Percentiles rank a stretch among this genome's conserved stretches.
phyloP scores from a whole-genome alignment of 345 rosid species.

The Barbarea vulgaris region DNA sequence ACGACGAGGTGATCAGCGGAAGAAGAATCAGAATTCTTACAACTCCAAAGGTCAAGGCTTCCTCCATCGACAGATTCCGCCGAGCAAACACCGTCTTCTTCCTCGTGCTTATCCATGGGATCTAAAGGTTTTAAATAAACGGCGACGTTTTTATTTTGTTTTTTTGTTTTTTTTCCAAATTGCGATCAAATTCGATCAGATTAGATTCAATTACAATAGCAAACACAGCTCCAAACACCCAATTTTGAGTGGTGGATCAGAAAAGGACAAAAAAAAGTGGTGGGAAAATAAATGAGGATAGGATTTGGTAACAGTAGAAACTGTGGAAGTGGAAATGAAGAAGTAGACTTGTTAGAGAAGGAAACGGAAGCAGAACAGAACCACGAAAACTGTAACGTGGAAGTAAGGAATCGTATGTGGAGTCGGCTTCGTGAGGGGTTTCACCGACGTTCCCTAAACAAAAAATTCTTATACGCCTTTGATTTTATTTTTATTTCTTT shows the following conservation, averaged over 20 bases:
- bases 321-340: slow-evolving; percentile 6
- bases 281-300: neutral
- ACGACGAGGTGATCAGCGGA: slow-evolving; percentile 93
- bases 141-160: neutral
- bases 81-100: slow-evolving; percentile 60
- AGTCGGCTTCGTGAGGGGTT: slow-evolving; percentile 10
- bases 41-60: slow-evolving; percentile 77
- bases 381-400: neutral
- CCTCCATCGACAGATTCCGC: slow-evolving; percentile 70
- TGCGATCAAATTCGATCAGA: neutral
- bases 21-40: slow-evolving; percentile 55
- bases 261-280: neutral
- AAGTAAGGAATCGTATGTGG: neutral
- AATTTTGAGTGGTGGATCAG: neutral
- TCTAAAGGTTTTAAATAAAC: neutral
- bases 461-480: neutral
- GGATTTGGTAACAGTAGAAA: neutral
- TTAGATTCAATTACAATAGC: slow-evolving; percentile 5
- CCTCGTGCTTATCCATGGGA: slow-evolving; percentile 38
- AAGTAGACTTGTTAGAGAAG: slow-evolving; percentile 19
- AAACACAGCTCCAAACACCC: neutral
- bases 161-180: too few species aligned
- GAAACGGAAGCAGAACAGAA: neutral
- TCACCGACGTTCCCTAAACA: slow-evolving; percentile 9
- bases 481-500: neutral